Percentiles rank a stretch among this genome's conserved stretches.
phyloP scores from a whole-genome alignment of 108 stramenopile species.

The Cyclostephanos tholiformis region DNA sequence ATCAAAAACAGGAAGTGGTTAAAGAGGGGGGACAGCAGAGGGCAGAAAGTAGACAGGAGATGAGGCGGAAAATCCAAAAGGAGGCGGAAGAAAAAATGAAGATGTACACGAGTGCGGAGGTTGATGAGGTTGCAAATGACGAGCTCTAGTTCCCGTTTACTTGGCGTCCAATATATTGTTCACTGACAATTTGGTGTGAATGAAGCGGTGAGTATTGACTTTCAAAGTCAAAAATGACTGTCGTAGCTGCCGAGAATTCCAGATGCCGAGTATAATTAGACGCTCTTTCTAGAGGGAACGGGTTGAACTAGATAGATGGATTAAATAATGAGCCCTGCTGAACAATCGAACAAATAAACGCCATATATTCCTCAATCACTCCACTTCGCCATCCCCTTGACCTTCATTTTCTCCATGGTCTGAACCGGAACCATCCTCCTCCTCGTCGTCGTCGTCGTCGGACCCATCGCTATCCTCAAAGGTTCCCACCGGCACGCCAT shows the following conservation, averaged over 20 bases:
- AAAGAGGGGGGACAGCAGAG: slow-evolving; percentile 6
- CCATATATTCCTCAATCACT: slow-evolving; percentile 18
- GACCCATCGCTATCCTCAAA: slow-evolving; percentile 92
- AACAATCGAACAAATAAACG: background rate
- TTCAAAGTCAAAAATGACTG: too few species aligned
- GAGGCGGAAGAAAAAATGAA: background rate
- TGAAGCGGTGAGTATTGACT: too few species aligned
- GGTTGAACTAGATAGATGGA: too few species aligned
- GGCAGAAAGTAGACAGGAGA: slow-evolving; percentile 2
- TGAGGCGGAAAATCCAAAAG: slow-evolving; percentile 1
- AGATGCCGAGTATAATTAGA: too few species aligned
- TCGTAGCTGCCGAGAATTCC: too few species aligned
- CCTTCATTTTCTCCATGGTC: slow-evolving; percentile 30
- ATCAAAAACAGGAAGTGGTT: slow-evolving; percentile 5
- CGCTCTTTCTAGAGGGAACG: too few species aligned
- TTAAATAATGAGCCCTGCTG: background rate
- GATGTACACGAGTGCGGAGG: background rate
- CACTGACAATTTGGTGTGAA: background rate
- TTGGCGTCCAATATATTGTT: background rate
- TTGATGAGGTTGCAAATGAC: background rate
- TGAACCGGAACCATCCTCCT: background rate
- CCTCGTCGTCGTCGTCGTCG: slow-evolving; percentile 54
- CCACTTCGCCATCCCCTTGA: slow-evolving; percentile 11
- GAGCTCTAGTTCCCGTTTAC: too few species aligned
- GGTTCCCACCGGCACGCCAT: slow-evolving; percentile 89